phyloP scores from a whole-genome alignment of 768 basidiomycete genomes.

The Panaeolus cyanescens region DNA sequence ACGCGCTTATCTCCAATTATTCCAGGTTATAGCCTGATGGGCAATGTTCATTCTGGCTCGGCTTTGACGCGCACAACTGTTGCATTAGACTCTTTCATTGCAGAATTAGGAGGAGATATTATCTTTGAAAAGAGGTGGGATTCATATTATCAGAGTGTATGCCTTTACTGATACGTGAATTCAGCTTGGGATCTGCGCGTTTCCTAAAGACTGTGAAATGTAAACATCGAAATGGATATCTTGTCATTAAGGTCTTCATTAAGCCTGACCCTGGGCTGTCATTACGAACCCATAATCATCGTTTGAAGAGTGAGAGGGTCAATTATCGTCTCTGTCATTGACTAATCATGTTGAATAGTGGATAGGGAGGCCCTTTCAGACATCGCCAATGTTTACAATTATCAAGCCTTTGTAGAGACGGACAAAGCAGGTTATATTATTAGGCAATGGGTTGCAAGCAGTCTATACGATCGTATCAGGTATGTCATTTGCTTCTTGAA shows the following conservation, averaged over 20 bases:
- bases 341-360: slow-evolving; percentile 42
- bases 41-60: slow-evolving; percentile 74
- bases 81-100: slow-evolving; percentile 88
- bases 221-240: slow-evolving; percentile 76
- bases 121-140: slow-evolving; percentile 90
- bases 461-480: slow-evolving; percentile 97
- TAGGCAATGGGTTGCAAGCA: slow-evolving; percentile 93
- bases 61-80: slow-evolving; percentile 72
- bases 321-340: neutral
- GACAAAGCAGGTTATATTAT: slow-evolving; percentile 96
- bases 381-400: slow-evolving; percentile 86
- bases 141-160: neutral
- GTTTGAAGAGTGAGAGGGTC: slow-evolving; percentile 68
- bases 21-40: slow-evolving; percentile 48
- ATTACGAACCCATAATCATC: slow-evolving; percentile 69
- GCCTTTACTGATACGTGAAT: neutral
- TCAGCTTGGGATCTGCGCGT: slow-evolving; percentile 69
- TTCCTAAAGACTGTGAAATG: slow-evolving; percentile 84
- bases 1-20: neutral
- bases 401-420: slow-evolving; percentile 89
- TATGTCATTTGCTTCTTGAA: slow-evolving; percentile 33
- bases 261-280: slow-evolving; percentile 89
- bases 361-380: slow-evolving; percentile 85
- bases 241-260: slow-evolving; percentile 94
- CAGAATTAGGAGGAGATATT: slow-evolving; percentile 85